A percentile compares a stretch with the other conserved stretches of the same genome.
Evolutionary conservation across 2,329 filamentous ascomycete species (phyloP).

Genomic region (Neocatenulostroma microsporum): DNA sequence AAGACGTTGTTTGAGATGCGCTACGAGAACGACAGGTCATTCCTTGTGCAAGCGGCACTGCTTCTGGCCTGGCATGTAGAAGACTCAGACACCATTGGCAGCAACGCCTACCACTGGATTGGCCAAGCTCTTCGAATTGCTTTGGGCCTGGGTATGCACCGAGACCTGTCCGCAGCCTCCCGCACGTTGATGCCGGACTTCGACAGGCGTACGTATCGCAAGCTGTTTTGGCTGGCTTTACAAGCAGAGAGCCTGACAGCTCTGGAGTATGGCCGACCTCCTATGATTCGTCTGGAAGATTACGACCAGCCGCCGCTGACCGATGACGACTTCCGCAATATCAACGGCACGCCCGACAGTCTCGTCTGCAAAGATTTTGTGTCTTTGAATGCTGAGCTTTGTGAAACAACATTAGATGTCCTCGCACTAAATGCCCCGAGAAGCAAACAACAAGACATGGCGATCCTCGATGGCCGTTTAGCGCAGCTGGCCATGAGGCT

Average conservation of each 20-base stretch:
- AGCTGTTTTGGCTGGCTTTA: slow-evolving; percentile 7
- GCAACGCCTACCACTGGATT: slow-evolving; percentile 9
- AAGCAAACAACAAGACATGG: neutral
- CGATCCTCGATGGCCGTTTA: slow-evolving; percentile 3
- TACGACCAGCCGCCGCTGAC: slow-evolving; percentile 9
- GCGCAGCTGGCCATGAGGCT: slow-evolving; percentile 4
- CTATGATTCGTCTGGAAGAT: slow-evolving; percentile 8
- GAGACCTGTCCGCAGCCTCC: slow-evolving; percentile 7
- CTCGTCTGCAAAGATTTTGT: slow-evolving; percentile 3
- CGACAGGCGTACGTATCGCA: slow-evolving; percentile 8
- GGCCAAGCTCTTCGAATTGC: slow-evolving; percentile 7
- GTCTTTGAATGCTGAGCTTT: slow-evolving; percentile 6
- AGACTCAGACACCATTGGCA: slow-evolving; percentile 5
- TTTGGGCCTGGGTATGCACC: slow-evolving; percentile 12
- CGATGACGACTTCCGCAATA: slow-evolving; percentile 3
- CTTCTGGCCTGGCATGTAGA: slow-evolving; percentile 12
- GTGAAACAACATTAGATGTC: slow-evolving; percentile 5
- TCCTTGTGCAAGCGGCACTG: slow-evolving; percentile 10
- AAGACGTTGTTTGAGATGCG: slow-evolving; percentile 11
- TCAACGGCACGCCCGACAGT: neutral
- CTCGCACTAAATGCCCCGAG: slow-evolving; percentile 4
- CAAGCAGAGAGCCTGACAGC: slow-evolving; percentile 6
- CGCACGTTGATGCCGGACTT: slow-evolving; percentile 7
- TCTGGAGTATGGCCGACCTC: slow-evolving; percentile 8
- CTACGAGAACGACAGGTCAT: slow-evolving; percentile 10